Evolutionary conservation across 1,284 basidiomycete genomes (phyloP).

Genomic region (Cyathus pygmaeus): DNA sequence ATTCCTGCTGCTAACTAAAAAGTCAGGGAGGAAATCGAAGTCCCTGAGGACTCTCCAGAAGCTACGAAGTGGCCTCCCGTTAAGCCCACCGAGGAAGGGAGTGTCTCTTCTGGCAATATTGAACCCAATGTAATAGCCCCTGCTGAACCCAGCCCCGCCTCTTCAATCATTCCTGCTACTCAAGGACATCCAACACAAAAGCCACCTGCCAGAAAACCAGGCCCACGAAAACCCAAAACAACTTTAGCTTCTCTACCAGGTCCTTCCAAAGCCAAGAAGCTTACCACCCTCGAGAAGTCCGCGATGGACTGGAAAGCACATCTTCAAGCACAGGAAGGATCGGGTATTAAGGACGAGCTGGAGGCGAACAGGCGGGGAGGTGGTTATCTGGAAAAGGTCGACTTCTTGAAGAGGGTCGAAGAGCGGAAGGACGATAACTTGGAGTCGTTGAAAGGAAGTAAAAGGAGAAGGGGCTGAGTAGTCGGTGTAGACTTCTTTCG

Average conservation of each 20-base stretch:
- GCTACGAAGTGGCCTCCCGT: constrained; percentile 78
- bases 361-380: constrained; percentile 75
- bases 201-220: constrained; percentile 53
- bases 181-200: not conserved
- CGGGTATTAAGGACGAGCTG: constrained; percentile 71
- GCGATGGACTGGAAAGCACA: constrained; percentile 85
- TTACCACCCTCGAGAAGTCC: constrained; percentile 84
- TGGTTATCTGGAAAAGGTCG: constrained; percentile 84
- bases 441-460: constrained; percentile 63
- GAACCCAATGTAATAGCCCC: not conserved
- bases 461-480: constrained; percentile 57
- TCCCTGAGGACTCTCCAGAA: constrained; percentile 74
- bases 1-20: constrained; percentile 24
- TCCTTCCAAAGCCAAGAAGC: constrained; percentile 69
- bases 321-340: constrained; percentile 54
- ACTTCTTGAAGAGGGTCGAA: constrained; percentile 80
- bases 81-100: constrained; percentile 36
- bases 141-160: too few species aligned
- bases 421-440: constrained; percentile 72
- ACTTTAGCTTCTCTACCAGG: constrained; percentile 60
- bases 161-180: not conserved
- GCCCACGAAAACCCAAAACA: constrained; percentile 72
- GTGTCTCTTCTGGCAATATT: constrained; percentile 1
- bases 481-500: too few species aligned
- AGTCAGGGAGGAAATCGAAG: constrained; percentile 75